Conservation (phyloP, 2,329 filamentous ascomycete species). For the Calonectria fujianensis region DNA sequence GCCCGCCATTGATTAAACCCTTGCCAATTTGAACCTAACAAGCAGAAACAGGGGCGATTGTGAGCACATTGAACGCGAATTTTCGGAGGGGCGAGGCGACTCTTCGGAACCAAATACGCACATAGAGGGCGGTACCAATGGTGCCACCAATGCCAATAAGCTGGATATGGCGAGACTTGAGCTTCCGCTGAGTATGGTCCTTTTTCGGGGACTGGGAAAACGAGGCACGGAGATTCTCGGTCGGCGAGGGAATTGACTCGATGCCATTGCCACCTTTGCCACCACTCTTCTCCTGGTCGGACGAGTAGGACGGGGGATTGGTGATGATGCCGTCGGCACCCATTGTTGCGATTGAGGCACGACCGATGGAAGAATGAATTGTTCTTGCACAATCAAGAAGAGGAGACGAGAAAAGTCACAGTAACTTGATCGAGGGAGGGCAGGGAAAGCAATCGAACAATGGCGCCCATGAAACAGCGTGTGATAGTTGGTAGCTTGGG, state of each 20-base stretch:
- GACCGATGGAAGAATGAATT: not conserved
- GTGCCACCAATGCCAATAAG: conserved; percentile 79
- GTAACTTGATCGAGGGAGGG: conserved; percentile 53
- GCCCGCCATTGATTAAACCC: conserved; percentile 75
- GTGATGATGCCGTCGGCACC: conserved; percentile 50
- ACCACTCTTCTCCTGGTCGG: conserved; percentile 49
- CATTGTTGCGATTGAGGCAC: conserved; percentile 40
- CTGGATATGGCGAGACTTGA: conserved; percentile 75
- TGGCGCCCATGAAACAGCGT: conserved; percentile 52
- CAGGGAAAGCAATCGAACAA: conserved; percentile 52
- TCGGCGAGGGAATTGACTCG: conserved; percentile 11
- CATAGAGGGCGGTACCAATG: conserved; percentile 77
- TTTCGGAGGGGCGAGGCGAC: not conserved
- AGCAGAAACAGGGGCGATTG: conserved; percentile 43
- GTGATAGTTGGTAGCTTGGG: not conserved
- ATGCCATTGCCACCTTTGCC: conserved; percentile 30
- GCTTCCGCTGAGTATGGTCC: conserved; percentile 67
- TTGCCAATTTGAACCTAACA: conserved; percentile 73
- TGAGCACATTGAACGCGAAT: conserved; percentile 38
- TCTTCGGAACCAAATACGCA: conserved; percentile 54
- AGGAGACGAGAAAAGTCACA: conserved; percentile 34
- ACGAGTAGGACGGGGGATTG: conserved; percentile 50
- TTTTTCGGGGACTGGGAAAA: conserved; percentile 21
- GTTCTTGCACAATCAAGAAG: not conserved
- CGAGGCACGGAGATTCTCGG: conserved; percentile 2